Evolutionary conservation across 2,329 filamentous ascomycete species (phyloP).

Genomic region (Pseudogymnoascus sp.): DNA sequence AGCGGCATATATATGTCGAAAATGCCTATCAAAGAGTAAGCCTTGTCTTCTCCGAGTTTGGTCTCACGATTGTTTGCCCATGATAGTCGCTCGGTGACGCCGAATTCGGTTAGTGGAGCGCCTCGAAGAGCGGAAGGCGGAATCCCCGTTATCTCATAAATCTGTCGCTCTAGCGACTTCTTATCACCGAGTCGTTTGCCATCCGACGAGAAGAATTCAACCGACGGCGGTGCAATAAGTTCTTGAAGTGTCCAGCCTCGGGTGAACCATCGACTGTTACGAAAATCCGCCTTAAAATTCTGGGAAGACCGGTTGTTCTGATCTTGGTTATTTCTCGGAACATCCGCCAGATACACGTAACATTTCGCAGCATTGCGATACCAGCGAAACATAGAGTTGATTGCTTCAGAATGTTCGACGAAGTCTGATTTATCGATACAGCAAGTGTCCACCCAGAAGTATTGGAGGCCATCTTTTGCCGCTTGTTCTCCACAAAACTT

Average conservation of each 20-base stretch:
- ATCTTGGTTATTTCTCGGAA: constrained; percentile 8
- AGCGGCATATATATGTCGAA: constrained; percentile 39
- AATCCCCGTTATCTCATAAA: constrained; percentile 16
- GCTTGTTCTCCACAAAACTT: not conserved
- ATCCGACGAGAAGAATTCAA: constrained; percentile 17
- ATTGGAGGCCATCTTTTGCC: constrained; percentile 3
- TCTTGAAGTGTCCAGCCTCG: constrained; percentile 11
- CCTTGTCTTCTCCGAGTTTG: constrained; percentile 33
- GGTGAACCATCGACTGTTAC: constrained; percentile 10
- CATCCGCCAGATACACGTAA: constrained; percentile 19
- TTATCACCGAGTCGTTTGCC: constrained; percentile 15
- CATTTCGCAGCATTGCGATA: constrained; percentile 13
- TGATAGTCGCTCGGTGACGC: constrained; percentile 25
- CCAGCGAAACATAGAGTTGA: no score
- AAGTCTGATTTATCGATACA: constrained; percentile 16
- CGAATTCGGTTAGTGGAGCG: constrained; percentile 13
- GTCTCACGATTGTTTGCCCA: constrained; percentile 34
- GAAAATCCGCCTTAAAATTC: no score
- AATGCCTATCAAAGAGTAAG: constrained; percentile 38
- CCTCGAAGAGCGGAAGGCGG: constrained; percentile 14
- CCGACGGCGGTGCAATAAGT: constrained; percentile 12
- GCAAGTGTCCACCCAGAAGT: constrained; percentile 14
- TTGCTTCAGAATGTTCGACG: constrained; percentile 17
- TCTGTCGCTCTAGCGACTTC: constrained; percentile 13
- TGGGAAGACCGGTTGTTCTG: constrained; percentile 1